A percentile compares a stretch with the other conserved stretches of the same genome.
These are phyloP conservation scores for Ogataea methylovora DNA, from an alignment of 805 yeast species.

Conservation along the genomic window DNA sequence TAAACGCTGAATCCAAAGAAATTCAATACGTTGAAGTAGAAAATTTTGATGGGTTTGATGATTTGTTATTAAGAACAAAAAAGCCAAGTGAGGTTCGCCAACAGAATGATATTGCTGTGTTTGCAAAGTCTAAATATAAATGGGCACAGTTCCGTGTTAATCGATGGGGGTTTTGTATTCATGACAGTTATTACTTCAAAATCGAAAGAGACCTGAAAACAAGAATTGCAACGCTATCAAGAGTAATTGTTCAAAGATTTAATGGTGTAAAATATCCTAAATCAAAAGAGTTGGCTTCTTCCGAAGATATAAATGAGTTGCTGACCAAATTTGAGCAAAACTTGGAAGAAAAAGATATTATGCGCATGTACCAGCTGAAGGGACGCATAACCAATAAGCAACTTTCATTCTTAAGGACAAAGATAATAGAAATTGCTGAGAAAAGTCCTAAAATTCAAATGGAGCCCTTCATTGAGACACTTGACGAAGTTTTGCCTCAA, in stretches of 20 bases:
- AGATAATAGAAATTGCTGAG: conserved; percentile 9
- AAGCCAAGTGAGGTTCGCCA: conserved; percentile 4
- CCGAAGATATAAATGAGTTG: conserved; percentile 11
- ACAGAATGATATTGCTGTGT: conserved; percentile 4
- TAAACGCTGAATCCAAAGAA: conserved; percentile 5
- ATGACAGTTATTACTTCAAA: conserved; percentile 10
- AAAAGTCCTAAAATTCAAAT: conserved; percentile 16
- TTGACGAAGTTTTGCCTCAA: background rate
- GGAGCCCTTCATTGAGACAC: conserved; percentile 7
- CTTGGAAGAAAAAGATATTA: conserved; percentile 5
- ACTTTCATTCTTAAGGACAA: conserved; percentile 8
- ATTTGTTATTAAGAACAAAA: conserved; percentile 13
- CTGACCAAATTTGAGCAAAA: conserved; percentile 10
- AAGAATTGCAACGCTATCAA: conserved; percentile 4
- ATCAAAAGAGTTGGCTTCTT: conserved; percentile 4
- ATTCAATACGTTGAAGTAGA: conserved; percentile 20
- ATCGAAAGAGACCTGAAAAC: conserved; percentile 11
- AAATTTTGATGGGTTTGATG: conserved; percentile 20
- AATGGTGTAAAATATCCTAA: conserved; percentile 10
- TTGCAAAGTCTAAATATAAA: background rate
- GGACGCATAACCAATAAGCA: conserved; percentile 18
- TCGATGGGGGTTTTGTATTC: conserved; percentile 15
- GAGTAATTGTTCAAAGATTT: conserved; percentile 6
- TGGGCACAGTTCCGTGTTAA: conserved; percentile 15
- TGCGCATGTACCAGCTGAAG: conserved; percentile 5